phyloP scores from a whole-genome alignment of 805 yeast genomes.

The Blastobotrys terrestris region DNA sequence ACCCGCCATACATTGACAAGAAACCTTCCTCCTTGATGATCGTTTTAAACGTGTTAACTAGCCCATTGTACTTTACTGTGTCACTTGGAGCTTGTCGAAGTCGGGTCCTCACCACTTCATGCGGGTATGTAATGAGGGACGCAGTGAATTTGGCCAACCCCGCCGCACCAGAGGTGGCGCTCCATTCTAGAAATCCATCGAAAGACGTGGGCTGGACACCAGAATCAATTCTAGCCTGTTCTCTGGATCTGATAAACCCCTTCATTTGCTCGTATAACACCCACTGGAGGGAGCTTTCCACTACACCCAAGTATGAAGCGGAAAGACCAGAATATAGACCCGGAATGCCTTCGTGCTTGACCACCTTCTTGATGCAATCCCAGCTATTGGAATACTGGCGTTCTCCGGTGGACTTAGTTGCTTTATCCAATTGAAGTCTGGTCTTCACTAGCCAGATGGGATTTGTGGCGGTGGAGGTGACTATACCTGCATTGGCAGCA shows the following conservation, averaged over 20 bases:
- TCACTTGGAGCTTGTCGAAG: slow-evolving; percentile 88
- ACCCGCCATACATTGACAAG: slow-evolving; percentile 91
- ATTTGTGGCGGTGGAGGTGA: slow-evolving; percentile 92
- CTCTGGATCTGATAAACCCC: slow-evolving; percentile 49
- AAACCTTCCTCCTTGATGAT: slow-evolving; percentile 91
- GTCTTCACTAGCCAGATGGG: slow-evolving; percentile 98
- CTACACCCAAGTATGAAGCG: slow-evolving; percentile 91
- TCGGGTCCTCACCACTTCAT: slow-evolving; percentile 93
- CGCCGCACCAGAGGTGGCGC: slow-evolving; percentile 94
- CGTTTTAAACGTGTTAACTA: slow-evolving; percentile 77
- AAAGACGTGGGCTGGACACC: slow-evolving; percentile 36
- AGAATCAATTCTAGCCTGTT: slow-evolving; percentile 34
- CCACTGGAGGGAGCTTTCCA: slow-evolving; percentile 94
- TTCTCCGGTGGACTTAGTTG: slow-evolving; percentile 34
- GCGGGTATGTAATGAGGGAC: slow-evolving; percentile 90
- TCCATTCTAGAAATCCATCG: slow-evolving; percentile 80
- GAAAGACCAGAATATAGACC: slow-evolving; percentile 88
- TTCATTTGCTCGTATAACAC: slow-evolving; percentile 94
- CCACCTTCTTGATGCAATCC: slow-evolving; percentile 71
- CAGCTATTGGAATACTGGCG: slow-evolving; percentile 73
- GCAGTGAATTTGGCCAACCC: slow-evolving; percentile 95
- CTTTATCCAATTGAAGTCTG: slow-evolving; percentile 81
- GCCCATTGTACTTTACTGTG: slow-evolving; percentile 81
- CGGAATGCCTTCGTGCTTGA: slow-evolving; percentile 67
- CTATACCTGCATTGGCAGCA: slow-evolving; percentile 88